Conservation (phyloP, 129 eudicot genomes). For the Centrapalus pauciflorus region DNA sequence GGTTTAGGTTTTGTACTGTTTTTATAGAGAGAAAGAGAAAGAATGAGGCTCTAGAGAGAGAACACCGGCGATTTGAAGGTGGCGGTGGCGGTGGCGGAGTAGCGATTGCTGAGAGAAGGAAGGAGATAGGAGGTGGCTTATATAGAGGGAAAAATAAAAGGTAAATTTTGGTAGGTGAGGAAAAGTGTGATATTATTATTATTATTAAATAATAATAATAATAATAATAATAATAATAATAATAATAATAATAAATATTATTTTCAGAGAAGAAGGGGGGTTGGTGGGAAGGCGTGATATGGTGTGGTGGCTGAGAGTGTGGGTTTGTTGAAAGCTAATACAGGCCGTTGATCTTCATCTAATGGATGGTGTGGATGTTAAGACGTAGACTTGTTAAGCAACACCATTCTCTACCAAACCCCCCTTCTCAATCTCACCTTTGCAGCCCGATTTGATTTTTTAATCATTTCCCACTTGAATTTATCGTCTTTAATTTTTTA, state of each 20-base stretch:
- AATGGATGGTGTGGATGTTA: conserved; percentile 7
- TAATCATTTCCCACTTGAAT: too few relatives aligned
- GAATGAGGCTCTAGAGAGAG: not conserved
- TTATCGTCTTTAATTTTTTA: too few relatives aligned
- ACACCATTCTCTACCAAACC: conserved; percentile 25
- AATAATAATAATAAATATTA: too few relatives aligned
- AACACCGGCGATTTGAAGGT: too few relatives aligned
- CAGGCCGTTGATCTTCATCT: conserved; percentile 17
- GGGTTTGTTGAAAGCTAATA: conserved; percentile 29
- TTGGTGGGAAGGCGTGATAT: conserved; percentile 21
- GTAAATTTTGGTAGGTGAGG: conserved; percentile 26
- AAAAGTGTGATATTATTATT: conserved; percentile 20
- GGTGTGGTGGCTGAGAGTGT: conserved; percentile 11
- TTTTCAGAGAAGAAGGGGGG: too few relatives aligned
- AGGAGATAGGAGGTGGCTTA: conserved; percentile 16
- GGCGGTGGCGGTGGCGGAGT: not conserved
- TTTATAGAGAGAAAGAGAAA: not conserved
- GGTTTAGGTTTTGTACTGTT: not conserved
- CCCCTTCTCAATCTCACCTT: too few relatives aligned
- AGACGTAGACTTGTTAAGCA: conserved; percentile 25
- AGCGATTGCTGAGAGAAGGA: conserved; percentile 10
- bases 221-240: too few relatives aligned
- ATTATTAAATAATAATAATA: too few relatives aligned
- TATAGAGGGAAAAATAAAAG: conserved; percentile 32
- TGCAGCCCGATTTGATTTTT: too few relatives aligned